Evolutionary conservation across 2,329 filamentous ascomycete genomes (phyloP).

Genomic region (Amesomyces nigricolor): DNA sequence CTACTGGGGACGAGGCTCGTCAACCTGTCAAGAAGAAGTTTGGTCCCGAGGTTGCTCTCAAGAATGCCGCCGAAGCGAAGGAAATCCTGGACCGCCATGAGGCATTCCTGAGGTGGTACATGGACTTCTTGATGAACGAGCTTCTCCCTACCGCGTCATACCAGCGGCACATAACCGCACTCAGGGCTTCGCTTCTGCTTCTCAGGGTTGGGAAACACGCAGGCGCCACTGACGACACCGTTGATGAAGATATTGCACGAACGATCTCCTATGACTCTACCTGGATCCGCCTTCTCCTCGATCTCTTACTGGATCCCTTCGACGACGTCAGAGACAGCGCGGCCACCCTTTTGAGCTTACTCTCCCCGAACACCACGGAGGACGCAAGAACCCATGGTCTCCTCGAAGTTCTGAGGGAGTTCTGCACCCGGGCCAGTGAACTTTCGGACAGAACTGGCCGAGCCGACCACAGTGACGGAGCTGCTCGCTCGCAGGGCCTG

Average conservation of each 20-base stretch:
- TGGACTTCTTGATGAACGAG: conserved; percentile 65
- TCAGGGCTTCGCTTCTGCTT: conserved; percentile 66
- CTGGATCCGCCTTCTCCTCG: conserved; percentile 62
- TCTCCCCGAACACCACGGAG: conserved; percentile 34
- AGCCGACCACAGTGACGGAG: conserved; percentile 87
- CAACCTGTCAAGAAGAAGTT: conserved; percentile 21
- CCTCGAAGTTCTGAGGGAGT: conserved; percentile 37
- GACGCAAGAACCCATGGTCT: conserved; percentile 19
- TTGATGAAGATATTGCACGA: conserved; percentile 25
- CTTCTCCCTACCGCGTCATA: conserved; percentile 80
- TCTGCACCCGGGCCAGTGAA: conserved; percentile 48
- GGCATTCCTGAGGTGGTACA: conserved; percentile 68
- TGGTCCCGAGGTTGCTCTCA: conserved; percentile 20
- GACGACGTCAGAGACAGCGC: conserved; percentile 74
- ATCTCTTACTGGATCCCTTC: conserved; percentile 82
- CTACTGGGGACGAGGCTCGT: conserved; percentile 27
- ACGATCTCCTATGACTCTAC: conserved; percentile 37
- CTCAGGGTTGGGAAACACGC: conserved; percentile 60
- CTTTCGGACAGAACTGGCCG: conserved; percentile 67
- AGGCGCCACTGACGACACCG: conserved; percentile 24
- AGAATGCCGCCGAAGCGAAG: conserved; percentile 19
- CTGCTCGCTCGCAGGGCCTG: conserved; percentile 70
- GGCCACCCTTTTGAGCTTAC: conserved; percentile 46
- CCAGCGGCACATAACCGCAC: conserved; percentile 75
- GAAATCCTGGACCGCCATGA: conserved; percentile 47